Evolutionary conservation across 1,139 yeast species (phyloP), one percentile per base, ranked within the genome.

Genomic region (Candida freyschussii): DNA sequence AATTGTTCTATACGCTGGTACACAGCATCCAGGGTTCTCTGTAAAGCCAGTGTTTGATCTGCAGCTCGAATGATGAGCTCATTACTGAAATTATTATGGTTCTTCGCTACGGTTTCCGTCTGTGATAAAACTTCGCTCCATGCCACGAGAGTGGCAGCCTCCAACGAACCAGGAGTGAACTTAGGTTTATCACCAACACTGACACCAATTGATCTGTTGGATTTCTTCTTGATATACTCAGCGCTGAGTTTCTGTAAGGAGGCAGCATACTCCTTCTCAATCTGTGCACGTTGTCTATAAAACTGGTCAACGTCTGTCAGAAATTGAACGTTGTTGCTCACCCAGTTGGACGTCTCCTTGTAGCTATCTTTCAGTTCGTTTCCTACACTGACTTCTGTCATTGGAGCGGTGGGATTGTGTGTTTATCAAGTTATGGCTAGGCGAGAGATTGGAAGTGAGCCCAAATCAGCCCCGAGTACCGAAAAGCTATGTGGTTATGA

Each of bases 111-210:
- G 18, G 71, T 66, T 55, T 89, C 96, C 0, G 96, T 85, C 53
- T 86, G 94, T 6, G 85, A 72, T 41, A 91, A 67, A 11, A 91
- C 75, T 45, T 86, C 95, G 29, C 78, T 84, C 98, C 98, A 91
- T 5, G 95, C 75, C n/a, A 86, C 95, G 44, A 89, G 62, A n/a
- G 86, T 72, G 0, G 96, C 96, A 44, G 85, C 74, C 53, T 93
- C 98, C 32, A 91, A 64, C 1, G 96, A 87, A 0, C 99, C 98
- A 0, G 98, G 97, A 0, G 99, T 91, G 34, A 85, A 72, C 28
- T 78, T 74, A 0, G 99, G 98, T 17, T 75, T 73, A 43, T 86
- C 95, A 17, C 99, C 99, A 7, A 93, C 98, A 23, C 91, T 78
- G 21, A 93, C 60, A 15, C 63, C 59, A 0, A 93, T 74, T 17